A percentile compares a stretch with the other conserved stretches of the same genome.
Evolutionary conservation across 108 stramenopile species (phyloP).

Genomic region (Pseudonitzschia delicatissima): DNA sequence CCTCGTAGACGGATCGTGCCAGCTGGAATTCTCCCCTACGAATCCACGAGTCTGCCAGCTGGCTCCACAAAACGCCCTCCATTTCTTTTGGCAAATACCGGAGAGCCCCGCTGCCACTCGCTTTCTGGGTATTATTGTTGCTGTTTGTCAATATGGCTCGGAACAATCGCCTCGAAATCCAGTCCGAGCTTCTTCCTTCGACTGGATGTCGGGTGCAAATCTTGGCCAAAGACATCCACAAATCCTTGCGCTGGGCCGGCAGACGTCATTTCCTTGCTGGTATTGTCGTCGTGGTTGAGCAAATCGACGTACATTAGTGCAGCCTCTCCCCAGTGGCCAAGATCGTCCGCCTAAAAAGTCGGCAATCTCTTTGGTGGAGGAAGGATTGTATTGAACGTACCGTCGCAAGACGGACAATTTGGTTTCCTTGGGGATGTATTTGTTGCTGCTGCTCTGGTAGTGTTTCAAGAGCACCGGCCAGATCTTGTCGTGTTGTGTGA

Average conservation of each 20-base stretch:
- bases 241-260: constrained; percentile 64
- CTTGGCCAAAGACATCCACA: constrained; percentile 95
- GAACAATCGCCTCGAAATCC: constrained; percentile 80
- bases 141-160: constrained; percentile 45
- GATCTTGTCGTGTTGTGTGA: constrained; percentile 88
- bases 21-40: constrained; percentile 94
- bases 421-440: constrained; percentile 40
- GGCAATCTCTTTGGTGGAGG: constrained; percentile 36
- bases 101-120: constrained; percentile 7
- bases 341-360: constrained; percentile 48
- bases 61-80: constrained; percentile 93
- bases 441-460: constrained; percentile 20
- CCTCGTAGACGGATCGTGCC: constrained; percentile 96
- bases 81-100: constrained; percentile 76
- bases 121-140: constrained; percentile 20
- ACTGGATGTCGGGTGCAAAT: constrained; percentile 86
- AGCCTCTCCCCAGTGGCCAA: constrained; percentile 73
- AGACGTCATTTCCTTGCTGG: neutral
- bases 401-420: constrained; percentile 42
- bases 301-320: constrained; percentile 84
- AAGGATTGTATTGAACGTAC: constrained; percentile 43
- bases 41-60: constrained; percentile 93
- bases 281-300: constrained; percentile 62
- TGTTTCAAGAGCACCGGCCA: constrained; percentile 71
- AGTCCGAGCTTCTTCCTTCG: constrained; percentile 88